phyloP scores from a whole-genome alignment of 257 asterid species.

The Anisodus acutangulus region DNA sequence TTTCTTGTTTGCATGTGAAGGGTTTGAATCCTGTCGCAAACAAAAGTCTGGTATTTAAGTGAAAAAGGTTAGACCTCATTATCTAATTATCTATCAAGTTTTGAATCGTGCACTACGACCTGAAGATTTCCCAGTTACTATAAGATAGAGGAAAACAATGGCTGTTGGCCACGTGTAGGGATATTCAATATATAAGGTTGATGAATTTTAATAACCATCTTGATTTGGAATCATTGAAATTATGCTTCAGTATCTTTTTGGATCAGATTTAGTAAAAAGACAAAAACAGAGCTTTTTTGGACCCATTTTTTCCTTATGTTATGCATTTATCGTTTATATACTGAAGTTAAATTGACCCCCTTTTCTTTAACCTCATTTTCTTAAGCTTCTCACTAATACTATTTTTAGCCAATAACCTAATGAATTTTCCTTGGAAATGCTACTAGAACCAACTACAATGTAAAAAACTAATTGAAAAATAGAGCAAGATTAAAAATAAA shows the following conservation, averaged over 20 bases:
- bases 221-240: background rate
- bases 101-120: too few relatives aligned
- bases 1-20: too few relatives aligned
- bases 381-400: background rate
- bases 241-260: background rate
- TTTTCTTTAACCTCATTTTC: background rate
- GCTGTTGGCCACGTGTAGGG: too few relatives aligned
- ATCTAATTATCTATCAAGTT: too few relatives aligned
- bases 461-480: background rate
- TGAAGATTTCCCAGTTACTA: too few relatives aligned
- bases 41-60: too few relatives aligned
- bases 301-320: background rate
- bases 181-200: too few relatives aligned
- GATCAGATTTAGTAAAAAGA: background rate
- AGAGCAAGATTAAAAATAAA: background rate
- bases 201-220: background rate
- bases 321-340: too few relatives aligned
- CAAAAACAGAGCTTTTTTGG: background rate
- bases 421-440: background rate
- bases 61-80: too few relatives aligned
- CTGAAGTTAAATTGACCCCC: background rate
- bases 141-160: too few relatives aligned
- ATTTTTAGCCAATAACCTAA: background rate
- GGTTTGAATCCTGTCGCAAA: too few relatives aligned
- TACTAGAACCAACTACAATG: background rate